These are phyloP conservation scores for Capsella rubella DNA, from an alignment of 441 rosid genomes.

Conservation along the genomic window DNA sequence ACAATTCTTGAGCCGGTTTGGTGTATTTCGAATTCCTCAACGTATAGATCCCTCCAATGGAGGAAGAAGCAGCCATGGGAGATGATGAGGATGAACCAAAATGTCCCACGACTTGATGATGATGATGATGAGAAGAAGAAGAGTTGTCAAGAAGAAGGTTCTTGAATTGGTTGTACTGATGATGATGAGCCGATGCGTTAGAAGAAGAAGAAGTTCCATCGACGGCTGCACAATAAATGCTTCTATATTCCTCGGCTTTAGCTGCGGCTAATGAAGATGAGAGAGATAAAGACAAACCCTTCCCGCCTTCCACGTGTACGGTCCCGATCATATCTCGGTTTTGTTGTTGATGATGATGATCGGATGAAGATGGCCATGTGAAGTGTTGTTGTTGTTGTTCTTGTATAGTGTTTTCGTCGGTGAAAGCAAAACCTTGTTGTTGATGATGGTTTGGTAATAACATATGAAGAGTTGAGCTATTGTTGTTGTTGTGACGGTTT, in stretches of 20 bases:
- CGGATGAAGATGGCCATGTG: conserved; percentile 65
- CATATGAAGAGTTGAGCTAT: conserved; percentile 77
- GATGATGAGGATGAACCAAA: conserved; percentile 39
- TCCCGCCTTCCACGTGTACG: conserved; percentile 66
- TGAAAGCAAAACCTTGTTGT: conserved; percentile 48
- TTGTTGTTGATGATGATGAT: conserved; percentile 43
- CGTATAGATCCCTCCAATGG: conserved; percentile 63
- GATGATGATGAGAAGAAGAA: conserved; percentile 23
- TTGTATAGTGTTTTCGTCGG: conserved; percentile 45
- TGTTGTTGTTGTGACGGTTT: conserved; percentile 46
- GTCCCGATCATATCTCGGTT: conserved; percentile 60
- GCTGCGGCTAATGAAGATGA: conserved; percentile 83
- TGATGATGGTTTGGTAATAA: conserved; percentile 62
- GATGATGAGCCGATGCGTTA: conserved; percentile 48
- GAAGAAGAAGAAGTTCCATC: conserved; percentile 46
- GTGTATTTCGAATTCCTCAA: conserved; percentile 79
- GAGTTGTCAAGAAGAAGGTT: conserved; percentile 35
- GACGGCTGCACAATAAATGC: conserved; percentile 46
- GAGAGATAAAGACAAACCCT: conserved; percentile 87
- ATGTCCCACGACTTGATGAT: conserved; percentile 36
- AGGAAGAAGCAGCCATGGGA: conserved; percentile 38
- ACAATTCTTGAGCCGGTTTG: conserved; percentile 78
- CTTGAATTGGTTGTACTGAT: conserved; percentile 52
- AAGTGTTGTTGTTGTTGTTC: conserved; percentile 52
- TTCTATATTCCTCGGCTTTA: conserved; percentile 81